These are phyloP conservation scores for Aspergillus nanangensis DNA, from an alignment of 495 filamentous ascomycete species.

Conservation along the genomic window DNA sequence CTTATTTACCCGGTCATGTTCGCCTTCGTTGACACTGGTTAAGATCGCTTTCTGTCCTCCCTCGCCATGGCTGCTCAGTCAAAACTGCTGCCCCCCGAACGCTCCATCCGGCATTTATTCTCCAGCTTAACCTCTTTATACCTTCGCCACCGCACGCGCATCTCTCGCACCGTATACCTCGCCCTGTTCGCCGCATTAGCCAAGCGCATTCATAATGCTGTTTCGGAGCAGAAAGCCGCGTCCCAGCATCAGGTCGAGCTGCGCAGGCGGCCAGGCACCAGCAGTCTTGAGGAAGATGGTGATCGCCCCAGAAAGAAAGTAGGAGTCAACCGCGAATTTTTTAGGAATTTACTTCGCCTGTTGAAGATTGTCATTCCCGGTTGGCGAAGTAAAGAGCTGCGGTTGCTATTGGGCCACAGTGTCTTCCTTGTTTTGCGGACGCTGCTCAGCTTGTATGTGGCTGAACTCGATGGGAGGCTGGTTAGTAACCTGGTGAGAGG, in stretches of 20 bases:
- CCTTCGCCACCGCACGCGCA: conserved; percentile 77
- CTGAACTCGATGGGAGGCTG: conserved; percentile 87
- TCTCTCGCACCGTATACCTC: conserved; percentile 88
- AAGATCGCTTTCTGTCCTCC: conserved; percentile 7
- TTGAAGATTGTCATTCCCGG: conserved; percentile 86
- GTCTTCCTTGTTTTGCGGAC: conserved; percentile 85
- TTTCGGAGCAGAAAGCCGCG: conserved; percentile 89
- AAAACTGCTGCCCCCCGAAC: conserved; percentile 66
- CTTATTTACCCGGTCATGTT: conserved; percentile 24
- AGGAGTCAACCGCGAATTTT: conserved; percentile 93
- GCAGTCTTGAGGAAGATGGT: conserved; percentile 40
- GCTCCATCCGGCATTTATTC: conserved; percentile 69
- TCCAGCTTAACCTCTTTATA: conserved; percentile 71
- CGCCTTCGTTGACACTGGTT: conserved; percentile 26
- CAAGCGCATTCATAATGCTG: conserved; percentile 86
- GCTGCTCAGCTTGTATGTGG: conserved; percentile 89
- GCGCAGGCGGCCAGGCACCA: conserved; percentile 52
- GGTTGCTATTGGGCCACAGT: conserved; percentile 80
- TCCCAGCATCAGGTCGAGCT: conserved; percentile 64
- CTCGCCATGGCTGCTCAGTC: conserved; percentile 72
- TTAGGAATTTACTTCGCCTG: conserved; percentile 74
- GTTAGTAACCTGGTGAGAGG: conserved; percentile 90
- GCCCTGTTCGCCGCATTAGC: conserved; percentile 85
- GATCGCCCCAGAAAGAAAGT: conserved; percentile 70
- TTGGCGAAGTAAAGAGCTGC: conserved; percentile 81